These are phyloP conservation scores for Hanseniaspora lindneri DNA, from an alignment of 805 yeast genomes.

Conservation along the genomic window DNA sequence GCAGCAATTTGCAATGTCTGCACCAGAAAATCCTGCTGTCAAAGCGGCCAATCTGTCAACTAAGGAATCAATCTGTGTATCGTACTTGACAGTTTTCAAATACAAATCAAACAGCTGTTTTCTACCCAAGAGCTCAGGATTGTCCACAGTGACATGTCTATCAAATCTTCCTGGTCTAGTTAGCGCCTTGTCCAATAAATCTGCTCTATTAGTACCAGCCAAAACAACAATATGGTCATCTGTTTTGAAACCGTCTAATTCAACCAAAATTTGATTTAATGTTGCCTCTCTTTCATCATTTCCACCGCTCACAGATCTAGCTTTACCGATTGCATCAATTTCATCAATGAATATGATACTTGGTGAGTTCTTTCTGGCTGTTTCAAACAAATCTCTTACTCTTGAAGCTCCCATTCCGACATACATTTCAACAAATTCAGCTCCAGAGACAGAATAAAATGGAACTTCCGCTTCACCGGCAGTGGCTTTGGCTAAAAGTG, in stretches of 20 bases:
- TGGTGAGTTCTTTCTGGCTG: conserved; percentile 84
- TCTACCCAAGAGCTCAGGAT: conserved; percentile 82
- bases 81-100: conserved; percentile 45
- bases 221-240: conserved; percentile 83
- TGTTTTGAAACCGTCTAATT: conserved; percentile 89
- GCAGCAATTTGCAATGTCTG: conserved; percentile 89
- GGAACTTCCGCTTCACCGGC: conserved; percentile 97
- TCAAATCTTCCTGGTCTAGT: conserved; percentile 93
- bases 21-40: conserved; percentile 94
- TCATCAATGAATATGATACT: conserved; percentile 86
- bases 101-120: conserved; percentile 78
- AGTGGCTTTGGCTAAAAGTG: conserved; percentile 82
- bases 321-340: conserved; percentile 91
- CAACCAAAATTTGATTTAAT: conserved; percentile 80
- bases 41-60: conserved; percentile 79
- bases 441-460: conserved; percentile 79
- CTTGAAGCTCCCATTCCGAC: conserved; percentile 94
- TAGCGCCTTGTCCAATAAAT: conserved; percentile 77
- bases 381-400: conserved; percentile 82
- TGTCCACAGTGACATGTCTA: conserved; percentile 74
- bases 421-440: conserved; percentile 94
- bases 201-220: conserved; percentile 92
- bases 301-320: conserved; percentile 63
- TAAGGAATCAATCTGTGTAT: conserved; percentile 42
- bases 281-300: conserved; percentile 93